Evolutionary conservation across 306 rosid genomes (phyloP).

Genomic region (Fragaria iinumae): DNA sequence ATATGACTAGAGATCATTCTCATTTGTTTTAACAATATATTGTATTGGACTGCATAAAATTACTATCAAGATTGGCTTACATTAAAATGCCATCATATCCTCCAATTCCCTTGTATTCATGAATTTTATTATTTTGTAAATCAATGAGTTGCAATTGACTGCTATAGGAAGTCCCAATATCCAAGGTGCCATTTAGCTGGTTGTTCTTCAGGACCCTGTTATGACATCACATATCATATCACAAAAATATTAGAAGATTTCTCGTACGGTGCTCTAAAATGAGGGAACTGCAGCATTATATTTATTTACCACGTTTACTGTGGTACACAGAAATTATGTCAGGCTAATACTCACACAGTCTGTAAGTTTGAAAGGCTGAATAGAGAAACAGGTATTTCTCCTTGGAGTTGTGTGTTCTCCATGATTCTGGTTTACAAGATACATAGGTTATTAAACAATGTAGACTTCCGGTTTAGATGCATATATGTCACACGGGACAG

Average conservation of each 20-base stretch:
- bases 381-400: slow-evolving; percentile 44
- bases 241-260: neutral
- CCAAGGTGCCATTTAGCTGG: slow-evolving; percentile 29
- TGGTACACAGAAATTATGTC: neutral
- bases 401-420: slow-evolving; percentile 44
- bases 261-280: neutral
- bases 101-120: too few relatives aligned
- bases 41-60: neutral
- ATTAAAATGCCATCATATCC: slow-evolving; percentile 15
- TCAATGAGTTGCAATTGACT: slow-evolving; percentile 21
- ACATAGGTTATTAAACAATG: neutral
- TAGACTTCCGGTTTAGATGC: neutral
- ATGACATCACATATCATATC: neutral
- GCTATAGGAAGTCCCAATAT: slow-evolving; percentile 14
- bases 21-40: neutral
- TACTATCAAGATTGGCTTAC: slow-evolving; percentile 29
- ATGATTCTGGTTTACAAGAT: slow-evolving; percentile 41
- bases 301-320: neutral
- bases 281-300: neutral
- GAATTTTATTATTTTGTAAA: slow-evolving; percentile 21
- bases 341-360: slow-evolving; percentile 50
- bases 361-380: slow-evolving; percentile 46
- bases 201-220: slow-evolving; percentile 35
- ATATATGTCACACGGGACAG: neutral
- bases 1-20: neutral